Evolutionary conservation across 495 filamentous ascomycete species (phyloP), one percentile per base, ranked within the genome.

Genomic region (Patellaria atrata): DNA sequence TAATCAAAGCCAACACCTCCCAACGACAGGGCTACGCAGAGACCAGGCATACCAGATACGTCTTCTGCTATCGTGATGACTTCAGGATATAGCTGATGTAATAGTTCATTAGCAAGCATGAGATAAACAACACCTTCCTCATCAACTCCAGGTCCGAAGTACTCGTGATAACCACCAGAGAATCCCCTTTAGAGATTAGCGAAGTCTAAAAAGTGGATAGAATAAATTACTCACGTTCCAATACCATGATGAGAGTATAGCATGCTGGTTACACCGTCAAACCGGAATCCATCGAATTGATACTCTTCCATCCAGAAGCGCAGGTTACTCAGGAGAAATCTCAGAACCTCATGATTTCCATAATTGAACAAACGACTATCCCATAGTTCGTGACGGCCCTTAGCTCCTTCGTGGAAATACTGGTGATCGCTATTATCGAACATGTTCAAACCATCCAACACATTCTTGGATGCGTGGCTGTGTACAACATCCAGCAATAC

Each of bases 231-330:
- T 64, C 65, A 94, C 85, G 82, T 87, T 70, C 91, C 89, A 59
- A 97, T 94, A 22, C 89, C 89, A 54, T 97, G 89, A 54, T 97
- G 87, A 9, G 61, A 61, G 54, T 97, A 97, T 38, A 97, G 76
- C 79, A 97, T 97, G 55, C 85, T 94, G 10, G 89, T 96, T 22
- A 97, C 89, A 41, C 89, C 89, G 52, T 97, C 89, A 52, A 97
- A 97, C 28, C 89, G 71, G 68, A 96, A 97, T 14, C 89, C 89
- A 53, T 96, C 89, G 54, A 97, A 94, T 30, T 70, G 56, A 51
- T 94, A 97, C 53, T 94, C 87, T 37, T 97, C 89, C 87, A 97
- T 94, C 81, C 91, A 97, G 63, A 93, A 97, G 16, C 91, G 71
- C 38, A 97, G 65, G 55, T 97, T 97, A 57, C 83, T 92, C 27